Conservation (phyloP, 163 green algal genomes). For the Volvox carteri region DNA sequence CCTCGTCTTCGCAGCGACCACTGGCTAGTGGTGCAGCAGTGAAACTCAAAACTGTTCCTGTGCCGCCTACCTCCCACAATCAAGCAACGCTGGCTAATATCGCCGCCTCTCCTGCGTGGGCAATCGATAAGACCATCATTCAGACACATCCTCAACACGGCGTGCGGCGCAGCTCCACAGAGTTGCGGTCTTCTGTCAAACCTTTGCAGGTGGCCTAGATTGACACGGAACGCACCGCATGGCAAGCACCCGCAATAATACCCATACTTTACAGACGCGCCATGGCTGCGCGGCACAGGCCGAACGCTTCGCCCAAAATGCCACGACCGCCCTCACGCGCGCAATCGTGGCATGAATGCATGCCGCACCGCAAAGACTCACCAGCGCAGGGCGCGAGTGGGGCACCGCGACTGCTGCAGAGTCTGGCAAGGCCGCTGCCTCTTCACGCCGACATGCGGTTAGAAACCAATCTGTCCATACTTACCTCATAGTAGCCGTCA, state of each 20-base stretch:
- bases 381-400: background rate
- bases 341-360: background rate
- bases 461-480: background rate
- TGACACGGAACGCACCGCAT: background rate
- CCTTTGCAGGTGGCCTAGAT: too few relatives aligned
- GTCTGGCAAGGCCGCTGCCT: background rate
- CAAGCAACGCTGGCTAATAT: conserved; percentile 19
- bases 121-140: background rate
- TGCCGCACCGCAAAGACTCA: background rate
- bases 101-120: conserved; percentile 42
- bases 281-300: background rate
- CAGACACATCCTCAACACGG: background rate
- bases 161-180: background rate
- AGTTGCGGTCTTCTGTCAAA: background rate
- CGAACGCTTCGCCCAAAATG: background rate
- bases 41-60: background rate
- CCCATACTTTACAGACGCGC: background rate
- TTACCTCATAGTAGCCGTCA: conserved; percentile 42
- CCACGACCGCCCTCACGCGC: background rate
- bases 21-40: background rate
- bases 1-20: too few relatives aligned
- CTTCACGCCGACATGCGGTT: background rate
- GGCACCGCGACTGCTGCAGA: background rate
- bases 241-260: background rate
- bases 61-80: background rate